Percentiles rank a stretch among this genome's conserved stretches.
phyloP scores from a whole-genome alignment of 176 grass and related monocot species.

The Zea luxurians region DNA sequence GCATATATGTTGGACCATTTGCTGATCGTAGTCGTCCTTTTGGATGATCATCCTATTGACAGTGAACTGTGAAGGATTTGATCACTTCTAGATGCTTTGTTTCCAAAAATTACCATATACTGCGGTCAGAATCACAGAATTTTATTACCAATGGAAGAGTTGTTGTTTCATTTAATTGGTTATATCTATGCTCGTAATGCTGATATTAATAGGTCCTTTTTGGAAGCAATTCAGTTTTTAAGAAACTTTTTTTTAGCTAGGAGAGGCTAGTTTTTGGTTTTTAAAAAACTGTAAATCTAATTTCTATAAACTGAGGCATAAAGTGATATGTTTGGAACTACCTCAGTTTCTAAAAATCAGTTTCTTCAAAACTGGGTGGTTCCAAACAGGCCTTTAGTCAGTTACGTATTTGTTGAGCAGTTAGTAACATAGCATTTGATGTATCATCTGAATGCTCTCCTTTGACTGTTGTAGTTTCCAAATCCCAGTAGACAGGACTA shows the following conservation, averaged over 20 bases:
- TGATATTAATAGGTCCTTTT: not conserved
- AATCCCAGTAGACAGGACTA: not conserved
- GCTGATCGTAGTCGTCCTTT: not conserved
- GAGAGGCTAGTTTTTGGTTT: too few species aligned
- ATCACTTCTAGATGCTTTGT: not conserved
- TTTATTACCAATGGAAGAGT: not conserved
- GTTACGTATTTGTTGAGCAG: slow-evolving; percentile 2
- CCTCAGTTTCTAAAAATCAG: too few species aligned
- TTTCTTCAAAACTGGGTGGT: too few species aligned
- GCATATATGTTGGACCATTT: slow-evolving; percentile 13
- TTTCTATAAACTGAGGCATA: too few species aligned
- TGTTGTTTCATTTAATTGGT: slow-evolving; percentile 1
- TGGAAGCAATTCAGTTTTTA: too few species aligned
- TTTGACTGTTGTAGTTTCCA: slow-evolving; percentile 20
- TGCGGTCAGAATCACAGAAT: not conserved
- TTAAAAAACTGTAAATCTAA: too few species aligned
- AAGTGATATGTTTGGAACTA: too few species aligned
- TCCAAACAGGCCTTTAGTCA: not conserved
- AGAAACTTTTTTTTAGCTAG: too few species aligned
- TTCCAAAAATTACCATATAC: not conserved
- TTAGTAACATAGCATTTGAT: not conserved
- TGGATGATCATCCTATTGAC: slow-evolving; percentile 16
- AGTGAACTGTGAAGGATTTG: slow-evolving; percentile 20
- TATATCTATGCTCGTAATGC: not conserved
- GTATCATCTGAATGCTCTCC: too few species aligned